These are phyloP conservation scores for Alloascoidea africana DNA, from an alignment of 805 yeast species.

Conservation along the genomic window DNA sequence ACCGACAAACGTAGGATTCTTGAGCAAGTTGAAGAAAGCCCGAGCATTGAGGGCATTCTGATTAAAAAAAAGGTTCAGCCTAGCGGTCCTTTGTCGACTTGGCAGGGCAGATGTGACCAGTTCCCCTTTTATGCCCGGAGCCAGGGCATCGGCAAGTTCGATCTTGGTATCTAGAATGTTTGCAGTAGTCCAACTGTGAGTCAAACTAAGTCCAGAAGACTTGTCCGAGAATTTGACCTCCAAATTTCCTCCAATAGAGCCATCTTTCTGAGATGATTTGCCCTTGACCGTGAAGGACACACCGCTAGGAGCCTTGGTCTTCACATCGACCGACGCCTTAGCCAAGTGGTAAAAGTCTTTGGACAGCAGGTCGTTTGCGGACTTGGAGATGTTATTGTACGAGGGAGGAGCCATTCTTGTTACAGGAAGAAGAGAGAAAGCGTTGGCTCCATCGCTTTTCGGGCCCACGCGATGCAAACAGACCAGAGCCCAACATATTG, in stretches of 20 bases:
- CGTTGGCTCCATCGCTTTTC: too few species aligned
- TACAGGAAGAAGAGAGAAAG: neutral
- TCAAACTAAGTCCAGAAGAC: slow-evolving; percentile 79
- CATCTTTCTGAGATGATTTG: slow-evolving; percentile 63
- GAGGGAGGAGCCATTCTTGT: slow-evolving; percentile 71
- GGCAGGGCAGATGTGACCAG: slow-evolving; percentile 81
- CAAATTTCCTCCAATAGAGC: slow-evolving; percentile 72
- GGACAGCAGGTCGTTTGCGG: slow-evolving; percentile 72
- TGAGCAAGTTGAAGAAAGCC: slow-evolving; percentile 86
- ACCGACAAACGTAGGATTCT: slow-evolving; percentile 93
- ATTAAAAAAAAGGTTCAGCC: slow-evolving; percentile 77
- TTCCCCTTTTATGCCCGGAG: slow-evolving; percentile 92
- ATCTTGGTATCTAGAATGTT: slow-evolving; percentile 85
- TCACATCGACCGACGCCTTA: slow-evolving; percentile 78
- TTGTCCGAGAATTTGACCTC: slow-evolving; percentile 92
- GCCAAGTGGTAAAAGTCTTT: slow-evolving; percentile 89
- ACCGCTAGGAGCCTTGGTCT: slow-evolving; percentile 92
- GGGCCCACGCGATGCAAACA: too few species aligned
- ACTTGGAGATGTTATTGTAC: slow-evolving; percentile 86
- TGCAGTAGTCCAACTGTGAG: slow-evolving; percentile 97
- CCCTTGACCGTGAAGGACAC: slow-evolving; percentile 91
- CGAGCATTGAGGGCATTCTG: slow-evolving; percentile 90
- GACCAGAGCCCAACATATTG: too few species aligned
- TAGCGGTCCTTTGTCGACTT: slow-evolving; percentile 63
- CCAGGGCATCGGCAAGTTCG: slow-evolving; percentile 79